Base-by-base conservation (phyloP, 1,139 yeast species). In the Pichia sp. region DNA sequence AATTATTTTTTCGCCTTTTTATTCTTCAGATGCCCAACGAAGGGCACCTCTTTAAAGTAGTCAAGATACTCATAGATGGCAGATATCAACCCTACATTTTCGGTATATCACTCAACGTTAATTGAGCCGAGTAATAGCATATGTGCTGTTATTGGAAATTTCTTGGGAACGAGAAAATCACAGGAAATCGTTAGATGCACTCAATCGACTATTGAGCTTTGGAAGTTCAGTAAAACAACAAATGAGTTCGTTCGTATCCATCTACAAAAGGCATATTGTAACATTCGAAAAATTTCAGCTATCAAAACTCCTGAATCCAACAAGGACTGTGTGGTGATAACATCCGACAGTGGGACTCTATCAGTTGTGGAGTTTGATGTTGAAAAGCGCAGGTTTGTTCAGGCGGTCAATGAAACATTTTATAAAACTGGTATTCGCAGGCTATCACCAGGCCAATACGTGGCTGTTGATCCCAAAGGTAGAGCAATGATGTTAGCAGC, bases 341-440 rank as follows among this genome's bases (percentile, higher is more conserved):
- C 94, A 0, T 78, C 95, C 0, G 97, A 90, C 58, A 77, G 95
- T 1, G 97, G 97, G 0, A 77, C 78, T 46, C 54, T 88, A 27
- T 67, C 81, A 0, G 61, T 90, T 0, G 62, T 82, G 16, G 77
- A 75, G 51, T 77, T 73, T 54, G 69, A 74, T 41, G 52, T 60
- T 0, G 62, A 60, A 1, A 50, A 59, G 10, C 61, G 67, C 29
- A 60, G 59, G 43, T 80, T 87, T 54, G 65, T 64, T 16, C 66
- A 79, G 0, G 51, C 79, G 1, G 67, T 72, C 40, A 79, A 79
- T 49, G 92, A 84, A 55, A 83, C 95, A 1, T 78, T 75, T 55
- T 77, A 81, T 39, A 84, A 87, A 56, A 73, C 85, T 31, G 95
- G 95, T 0, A 67, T 88, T 37, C 68, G 94, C 44, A 67, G 95